Evolutionary conservation across 495 filamentous ascomycete species (phyloP).

Genomic region (Talaromyces liani): DNA sequence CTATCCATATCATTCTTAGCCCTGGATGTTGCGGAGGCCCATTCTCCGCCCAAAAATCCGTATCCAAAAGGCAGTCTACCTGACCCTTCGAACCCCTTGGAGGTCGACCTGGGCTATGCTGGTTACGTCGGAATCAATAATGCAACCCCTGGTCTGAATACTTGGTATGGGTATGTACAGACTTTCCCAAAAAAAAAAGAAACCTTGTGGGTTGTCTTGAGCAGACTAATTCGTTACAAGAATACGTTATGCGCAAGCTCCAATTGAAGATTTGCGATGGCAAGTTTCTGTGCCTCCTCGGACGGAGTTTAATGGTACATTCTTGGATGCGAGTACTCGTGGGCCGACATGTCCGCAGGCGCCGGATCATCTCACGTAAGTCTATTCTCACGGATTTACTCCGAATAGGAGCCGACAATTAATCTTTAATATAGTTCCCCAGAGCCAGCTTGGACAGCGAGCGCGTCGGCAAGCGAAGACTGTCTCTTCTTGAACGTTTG

Average conservation of each 20-base stretch:
- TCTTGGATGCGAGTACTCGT: not conserved
- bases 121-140: slow-evolving; percentile 6
- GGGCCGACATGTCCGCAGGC: slow-evolving; percentile 6
- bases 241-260: slow-evolving; percentile 45
- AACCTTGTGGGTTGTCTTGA: not conserved
- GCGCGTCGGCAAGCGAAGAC: slow-evolving; percentile 41
- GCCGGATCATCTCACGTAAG: not conserved
- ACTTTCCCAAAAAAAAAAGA: too few relatives aligned
- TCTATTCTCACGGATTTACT: too few relatives aligned
- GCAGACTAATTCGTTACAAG: slow-evolving; percentile 24
- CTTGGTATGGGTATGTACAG: slow-evolving; percentile 34
- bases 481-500: slow-evolving; percentile 46
- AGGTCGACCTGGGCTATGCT: slow-evolving; percentile 9
- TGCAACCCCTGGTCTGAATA: slow-evolving; percentile 8
- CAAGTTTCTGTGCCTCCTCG: slow-evolving; percentile 35
- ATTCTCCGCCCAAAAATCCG: slow-evolving; percentile 1
- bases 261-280: slow-evolving; percentile 37
- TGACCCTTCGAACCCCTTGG: not conserved
- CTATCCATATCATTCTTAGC: not conserved
- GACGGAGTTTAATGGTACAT: slow-evolving; percentile 31
- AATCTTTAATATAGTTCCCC: slow-evolving; percentile 20
- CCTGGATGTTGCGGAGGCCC: not conserved
- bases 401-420: not conserved
- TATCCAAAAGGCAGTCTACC: not conserved
- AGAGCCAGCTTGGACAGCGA: slow-evolving; percentile 22